These are phyloP conservation scores for Astrocystis sublimbata DNA, from an alignment of 495 filamentous ascomycete species.

Conservation along the genomic window DNA sequence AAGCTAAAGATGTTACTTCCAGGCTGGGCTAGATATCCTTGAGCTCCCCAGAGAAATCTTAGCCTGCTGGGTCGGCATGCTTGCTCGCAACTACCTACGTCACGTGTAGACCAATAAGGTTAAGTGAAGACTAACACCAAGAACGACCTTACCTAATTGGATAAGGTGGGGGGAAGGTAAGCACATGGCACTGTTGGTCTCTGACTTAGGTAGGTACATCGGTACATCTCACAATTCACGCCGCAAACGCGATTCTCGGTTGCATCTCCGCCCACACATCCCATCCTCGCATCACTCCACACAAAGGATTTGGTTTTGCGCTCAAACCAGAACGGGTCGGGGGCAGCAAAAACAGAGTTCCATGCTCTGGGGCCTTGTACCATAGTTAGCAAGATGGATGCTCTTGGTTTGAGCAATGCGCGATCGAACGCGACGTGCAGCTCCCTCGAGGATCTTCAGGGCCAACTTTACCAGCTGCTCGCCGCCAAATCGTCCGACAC, in stretches of 20 bases:
- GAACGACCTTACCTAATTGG: too few relatives aligned
- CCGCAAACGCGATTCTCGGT: constrained; percentile 3
- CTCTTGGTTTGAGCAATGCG: constrained; percentile 30
- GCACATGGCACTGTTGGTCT: too few relatives aligned
- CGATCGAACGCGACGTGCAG: constrained; percentile 36
- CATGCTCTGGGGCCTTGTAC: not conserved
- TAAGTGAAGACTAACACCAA: too few relatives aligned
- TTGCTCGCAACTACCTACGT: too few relatives aligned
- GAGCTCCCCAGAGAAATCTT: too few relatives aligned
- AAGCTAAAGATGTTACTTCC: too few relatives aligned
- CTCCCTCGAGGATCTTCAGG: constrained; percentile 44
- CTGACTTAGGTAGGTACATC: too few relatives aligned
- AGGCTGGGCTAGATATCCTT: too few relatives aligned
- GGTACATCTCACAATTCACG: not conserved
- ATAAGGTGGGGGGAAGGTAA: too few relatives aligned
- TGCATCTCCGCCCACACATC: not conserved
- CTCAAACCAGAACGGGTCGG: not conserved
- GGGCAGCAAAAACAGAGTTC: not conserved
- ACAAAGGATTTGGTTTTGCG: not conserved
- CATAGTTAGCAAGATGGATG: constrained; percentile 34
- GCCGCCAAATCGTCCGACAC: constrained; percentile 37
- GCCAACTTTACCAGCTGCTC: constrained; percentile 37
- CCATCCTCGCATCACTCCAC: not conserved
- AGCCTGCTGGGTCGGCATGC: too few relatives aligned
- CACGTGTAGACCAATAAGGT: too few relatives aligned